Base-by-base conservation (phyloP, 768 basidiomycete species). In the Pisolithus microcarpus region DNA sequence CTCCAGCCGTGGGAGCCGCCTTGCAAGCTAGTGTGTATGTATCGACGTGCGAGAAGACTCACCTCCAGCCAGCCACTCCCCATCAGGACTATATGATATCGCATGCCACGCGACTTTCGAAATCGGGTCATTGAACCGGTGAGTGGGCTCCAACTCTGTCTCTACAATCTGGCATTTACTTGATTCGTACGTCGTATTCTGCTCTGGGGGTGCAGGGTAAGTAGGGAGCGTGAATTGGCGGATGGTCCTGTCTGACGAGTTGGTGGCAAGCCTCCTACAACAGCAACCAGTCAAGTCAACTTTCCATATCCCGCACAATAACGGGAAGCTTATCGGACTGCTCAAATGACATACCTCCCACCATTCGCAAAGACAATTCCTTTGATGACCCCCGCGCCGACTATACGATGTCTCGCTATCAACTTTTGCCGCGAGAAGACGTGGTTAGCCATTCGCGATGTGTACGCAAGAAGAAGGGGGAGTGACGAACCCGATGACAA, bases 41-140 rank as follows among this genome's bases (percentile, higher is more conserved):
- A n/a, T n/a, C n/a, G n/a, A n/a, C n/a, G n/a, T 24, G 16, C 13
- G 23, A 16, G 39, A 21, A 21, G 6, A 55, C 72, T 37, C 56
- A 84, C 87, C 91, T 56, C 92, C 96, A 50, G 94, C 81, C 10
- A 98, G 77, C 82, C 92, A 97, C 61, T 98, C 95, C 15, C 91
- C 92, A 57, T 97, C 92, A 0, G 89, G 88, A 54, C 90, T 93
- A 63, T 91, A 96, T 1, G 84, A 84, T 76, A 94, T 84, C 0
- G 85, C 82, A 65, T 93, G 87, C 96, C 96, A 99, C 0, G 91
- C 89, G 4, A 86, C 90, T 52, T 83, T 82, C 60, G 87, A 94
- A 58, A 99, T 93, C 0, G 91, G 85, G 61, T 99, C 88, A 58
- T 79, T 82, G 64, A 91, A 91, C 42, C 81, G 74, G 62, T 87